Evolutionary conservation across 129 eudicot species (phyloP).

Genomic region (Logfia minima): DNA sequence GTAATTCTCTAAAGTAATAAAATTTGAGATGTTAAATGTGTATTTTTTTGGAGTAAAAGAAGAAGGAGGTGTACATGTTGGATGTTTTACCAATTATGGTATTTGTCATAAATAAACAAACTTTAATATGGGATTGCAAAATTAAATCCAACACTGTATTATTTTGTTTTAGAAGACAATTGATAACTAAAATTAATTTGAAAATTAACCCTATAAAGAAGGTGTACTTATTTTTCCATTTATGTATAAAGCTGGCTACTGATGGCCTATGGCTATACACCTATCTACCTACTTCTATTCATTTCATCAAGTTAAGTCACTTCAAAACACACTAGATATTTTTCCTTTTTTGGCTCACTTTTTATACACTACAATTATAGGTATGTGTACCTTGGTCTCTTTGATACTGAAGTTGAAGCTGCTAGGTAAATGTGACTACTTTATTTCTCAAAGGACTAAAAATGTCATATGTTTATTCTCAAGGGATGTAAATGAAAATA

Average conservation of each 20-base stretch:
- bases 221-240: conserved; percentile 38
- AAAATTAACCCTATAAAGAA: conserved; percentile 40
- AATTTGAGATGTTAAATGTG: too few species aligned
- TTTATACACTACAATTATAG: conserved; percentile 37
- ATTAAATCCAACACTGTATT: conserved; percentile 6
- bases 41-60: neutral
- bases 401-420: conserved; percentile 97
- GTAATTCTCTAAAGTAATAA: too few species aligned
- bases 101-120: neutral
- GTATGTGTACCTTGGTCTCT: conserved; percentile 96
- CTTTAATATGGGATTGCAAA: neutral
- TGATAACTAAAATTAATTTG: conserved; percentile 23
- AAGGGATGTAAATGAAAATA: neutral
- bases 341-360: conserved; percentile 28
- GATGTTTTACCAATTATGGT: neutral
- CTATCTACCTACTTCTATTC: conserved; percentile 41
- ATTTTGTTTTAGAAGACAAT: conserved; percentile 18
- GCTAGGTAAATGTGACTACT: conserved; percentile 63
- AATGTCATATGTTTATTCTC: conserved; percentile 15
- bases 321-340: conserved; percentile 35
- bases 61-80: neutral
- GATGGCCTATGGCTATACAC: conserved; percentile 32
- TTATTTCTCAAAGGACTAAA: conserved; percentile 30
- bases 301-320: conserved; percentile 43
- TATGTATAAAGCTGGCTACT: conserved; percentile 43